Base-by-base conservation (phyloP, 768 basidiomycete genomes). In the Suillus subalutaceus region DNA sequence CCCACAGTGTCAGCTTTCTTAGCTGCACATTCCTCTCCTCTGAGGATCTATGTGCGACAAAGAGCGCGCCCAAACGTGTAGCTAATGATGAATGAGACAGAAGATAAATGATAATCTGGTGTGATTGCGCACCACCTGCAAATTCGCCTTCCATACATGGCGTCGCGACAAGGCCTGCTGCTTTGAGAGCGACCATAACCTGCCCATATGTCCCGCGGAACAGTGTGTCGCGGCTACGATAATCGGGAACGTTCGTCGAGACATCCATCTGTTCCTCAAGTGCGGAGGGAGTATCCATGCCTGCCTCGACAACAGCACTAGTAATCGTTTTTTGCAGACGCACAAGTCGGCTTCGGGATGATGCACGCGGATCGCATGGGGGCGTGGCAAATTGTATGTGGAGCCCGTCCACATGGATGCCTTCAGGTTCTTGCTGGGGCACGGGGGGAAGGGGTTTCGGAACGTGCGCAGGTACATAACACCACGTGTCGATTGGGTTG, bases 121-220 rank as follows among this genome's bases (percentile, higher is more conserved):
- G 50, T 52, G 15, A 35, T 13, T 18, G 71, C 79, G 32, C 43
- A 82, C 81, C 75, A 61, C 76, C 71, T 16, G 76, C 69, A 37
- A 80, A 67, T 13, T 74, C 72, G 15, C 67, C 69, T 32, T 69
- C 77, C 9, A 70, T 53, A 58, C 77, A 83, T 12, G 77, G 75
- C 6, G 71, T 71, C 37, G 75, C 72, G 32, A 71, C 73, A 69
- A 82, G 72, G 46, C 81, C 81, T 1, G 79, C 81, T 18, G 66
- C 72, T 59, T 78, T 68, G 52, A 82, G 70, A n/a, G 81, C 81
- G 30, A 71, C 65, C 75, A 77, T 76, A 60, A 83, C 69, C 70
- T 82, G 81, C 12, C 81, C 81, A 68, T 81, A 82, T 23, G 81
- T 82, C 32, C 81, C 81, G 32, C 78, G 76, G 68, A 80, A 83